Base-by-base conservation (phyloP, 331 rosid species). In the Acacia concinna region DNA sequence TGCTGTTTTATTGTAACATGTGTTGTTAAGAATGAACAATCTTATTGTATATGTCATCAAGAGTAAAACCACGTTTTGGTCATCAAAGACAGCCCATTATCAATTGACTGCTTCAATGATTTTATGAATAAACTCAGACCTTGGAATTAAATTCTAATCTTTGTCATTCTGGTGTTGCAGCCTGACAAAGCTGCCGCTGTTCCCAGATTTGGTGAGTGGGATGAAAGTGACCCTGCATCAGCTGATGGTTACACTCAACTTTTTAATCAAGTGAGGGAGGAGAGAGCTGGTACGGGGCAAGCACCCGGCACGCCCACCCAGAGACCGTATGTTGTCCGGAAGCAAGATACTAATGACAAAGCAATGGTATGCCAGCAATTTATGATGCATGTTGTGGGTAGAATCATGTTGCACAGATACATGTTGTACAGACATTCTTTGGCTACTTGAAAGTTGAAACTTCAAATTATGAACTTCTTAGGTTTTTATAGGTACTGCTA, bases 181-280 rank as follows among this genome's bases (percentile, higher is more conserved):
- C 90, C 93, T 35, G 97, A 96, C 18, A 90, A 84, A 79, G 98
- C 97, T 65, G 94, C 99, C 34, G 97, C 99, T 65, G 97, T 96
- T 83, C 99, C 99, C 0, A 93, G 90, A 69, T 93, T 96, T 23
- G 99, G 99, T 11, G 97, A 86, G 37, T 96, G 99, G 99, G 94
- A 96, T 81, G 97, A 87, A 80, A 89, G 74, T 28, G 82, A 96
- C 81, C 99, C 99, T 5, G 87, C 96, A 64, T 82, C 99, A 68
- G 99, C 99, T 12, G 99, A 96, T 69, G 93, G 99, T 59, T 96
- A 59, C 78, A 93, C 99, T 70, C 97, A 90, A 81, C 91, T 96
- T 73, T 96, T 96, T 81, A 86, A 94, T 70, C 74, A 91, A 84
- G 99, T 93, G 68, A 82, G 94, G 23, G 94, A 89, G 80, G 97